phyloP scores from a whole-genome alignment of 208 protist genomes.

The Crithidia expoeki region DNA sequence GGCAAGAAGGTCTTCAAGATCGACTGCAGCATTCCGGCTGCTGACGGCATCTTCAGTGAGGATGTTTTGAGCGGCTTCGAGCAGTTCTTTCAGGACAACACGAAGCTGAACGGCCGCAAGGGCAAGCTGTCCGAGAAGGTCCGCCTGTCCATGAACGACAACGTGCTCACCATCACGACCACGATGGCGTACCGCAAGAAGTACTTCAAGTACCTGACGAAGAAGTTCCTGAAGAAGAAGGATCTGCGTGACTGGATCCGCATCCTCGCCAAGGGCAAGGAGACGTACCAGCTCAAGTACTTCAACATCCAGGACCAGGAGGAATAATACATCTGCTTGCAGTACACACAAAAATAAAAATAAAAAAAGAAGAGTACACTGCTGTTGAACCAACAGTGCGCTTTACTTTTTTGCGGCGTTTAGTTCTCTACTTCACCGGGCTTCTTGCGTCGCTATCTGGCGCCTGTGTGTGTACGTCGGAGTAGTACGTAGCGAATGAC shows the following conservation, averaged over 20 bases:
- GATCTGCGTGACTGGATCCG: constrained; percentile 97
- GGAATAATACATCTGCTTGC: constrained; percentile 48
- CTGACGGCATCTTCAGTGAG: constrained; percentile 81
- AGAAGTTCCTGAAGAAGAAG: constrained; percentile 99
- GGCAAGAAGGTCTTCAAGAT: constrained; percentile 91
- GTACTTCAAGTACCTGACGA: constrained; percentile 99
- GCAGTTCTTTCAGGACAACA: constrained; percentile 97
- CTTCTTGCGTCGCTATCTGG: not conserved
- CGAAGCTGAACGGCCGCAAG: constrained; percentile 98
- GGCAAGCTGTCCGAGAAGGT: constrained; percentile 97
- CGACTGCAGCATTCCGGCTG: constrained; percentile 70
- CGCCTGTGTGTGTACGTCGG: not conserved
- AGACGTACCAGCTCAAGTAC: constrained; percentile 98
- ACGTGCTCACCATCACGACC: constrained; percentile 90
- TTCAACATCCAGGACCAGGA: constrained; percentile 97
- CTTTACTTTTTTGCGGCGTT: constrained; percentile 51
- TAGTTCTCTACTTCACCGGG: constrained; percentile 93
- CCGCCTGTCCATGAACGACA: constrained; percentile 84
- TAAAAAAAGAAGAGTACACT: not conserved
- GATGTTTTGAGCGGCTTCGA: constrained; percentile 91
- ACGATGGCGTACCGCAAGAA: constrained; percentile 97
- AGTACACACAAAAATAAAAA: not conserved
- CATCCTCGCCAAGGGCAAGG: constrained; percentile 95
- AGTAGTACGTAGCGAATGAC: constrained; percentile 8
- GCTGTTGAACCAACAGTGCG: not conserved